A percentile compares a stretch with the other conserved stretches of the same genome.
Conservation (phyloP, 352 stramenopile species). For the Pythium vanterpoolii region DNA sequence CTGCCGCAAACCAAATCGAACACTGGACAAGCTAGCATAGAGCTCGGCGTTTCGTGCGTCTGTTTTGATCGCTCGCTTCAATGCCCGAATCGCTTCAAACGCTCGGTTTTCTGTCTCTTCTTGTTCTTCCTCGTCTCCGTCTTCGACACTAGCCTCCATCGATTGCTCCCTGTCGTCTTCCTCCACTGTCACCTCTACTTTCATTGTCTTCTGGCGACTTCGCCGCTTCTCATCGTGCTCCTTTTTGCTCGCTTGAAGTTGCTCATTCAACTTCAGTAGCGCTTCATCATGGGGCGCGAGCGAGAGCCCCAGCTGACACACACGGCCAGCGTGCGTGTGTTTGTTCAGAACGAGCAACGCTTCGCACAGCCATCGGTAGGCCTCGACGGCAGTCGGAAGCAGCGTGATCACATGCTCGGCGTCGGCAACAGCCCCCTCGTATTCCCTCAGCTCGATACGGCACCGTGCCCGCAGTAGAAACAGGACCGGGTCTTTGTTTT, state of each 20-base stretch:
- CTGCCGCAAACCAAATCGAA: slow-evolving; percentile 16
- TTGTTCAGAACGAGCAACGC: slow-evolving; percentile 12
- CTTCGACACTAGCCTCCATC: background rate
- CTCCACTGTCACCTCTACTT: background rate
- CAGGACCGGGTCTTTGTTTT: slow-evolving; percentile 21
- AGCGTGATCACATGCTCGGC: slow-evolving; percentile 20
- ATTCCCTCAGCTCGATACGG: slow-evolving; percentile 17
- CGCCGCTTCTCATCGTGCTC: background rate
- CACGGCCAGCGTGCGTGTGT: slow-evolving; percentile 2
- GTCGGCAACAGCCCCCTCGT: slow-evolving; percentile 11
- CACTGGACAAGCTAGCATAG: background rate
- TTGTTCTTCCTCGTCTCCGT: background rate
- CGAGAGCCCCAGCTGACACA: slow-evolving; percentile 13
- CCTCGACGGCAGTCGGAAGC: slow-evolving; percentile 16
- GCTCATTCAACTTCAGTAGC: background rate
- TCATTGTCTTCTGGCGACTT: background rate
- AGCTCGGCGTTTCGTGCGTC: background rate
- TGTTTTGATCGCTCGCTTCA: slow-evolving; percentile 18
- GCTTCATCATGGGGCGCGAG: slow-evolving; percentile 12
- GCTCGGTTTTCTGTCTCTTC: slow-evolving; percentile 7
- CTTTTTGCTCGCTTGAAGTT: background rate
- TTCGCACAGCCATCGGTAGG: slow-evolving; percentile 14
- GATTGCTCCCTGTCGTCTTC: background rate
- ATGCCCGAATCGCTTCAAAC: slow-evolving; percentile 8
- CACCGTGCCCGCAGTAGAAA: slow-evolving; percentile 15